Conservation (phyloP, 169 alveolate genomes). For the Eimeria falciformis region DNA sequence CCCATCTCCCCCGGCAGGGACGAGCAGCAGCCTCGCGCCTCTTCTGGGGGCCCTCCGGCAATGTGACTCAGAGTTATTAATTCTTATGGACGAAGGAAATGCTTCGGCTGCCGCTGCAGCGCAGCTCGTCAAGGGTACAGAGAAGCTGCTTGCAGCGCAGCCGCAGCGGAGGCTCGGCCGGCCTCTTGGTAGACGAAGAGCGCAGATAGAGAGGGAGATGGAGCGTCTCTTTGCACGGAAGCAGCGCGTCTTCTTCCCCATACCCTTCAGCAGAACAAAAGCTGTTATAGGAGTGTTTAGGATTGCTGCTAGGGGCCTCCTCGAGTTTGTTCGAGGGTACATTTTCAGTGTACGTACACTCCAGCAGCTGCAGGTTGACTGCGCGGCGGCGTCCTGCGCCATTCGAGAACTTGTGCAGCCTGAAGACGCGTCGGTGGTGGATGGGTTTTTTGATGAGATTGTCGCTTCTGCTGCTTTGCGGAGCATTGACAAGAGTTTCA, state of each 20-base stretch:
- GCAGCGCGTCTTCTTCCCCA: conserved; percentile 36
- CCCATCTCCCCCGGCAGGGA: not conserved
- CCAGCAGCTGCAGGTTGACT: conserved; percentile 80
- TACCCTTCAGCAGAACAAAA: conserved; percentile 75
- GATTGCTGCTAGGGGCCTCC: conserved; percentile 73
- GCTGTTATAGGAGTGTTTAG: conserved; percentile 78
- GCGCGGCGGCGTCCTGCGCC: conserved; percentile 73
- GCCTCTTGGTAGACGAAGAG: conserved; percentile 64
- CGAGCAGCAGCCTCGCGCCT: conserved; percentile 14
- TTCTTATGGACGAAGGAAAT: conserved; percentile 36
- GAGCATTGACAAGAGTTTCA: not conserved
- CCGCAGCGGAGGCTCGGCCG: conserved; percentile 70
- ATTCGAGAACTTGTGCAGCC: conserved; percentile 75
- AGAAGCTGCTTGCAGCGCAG: conserved; percentile 12
- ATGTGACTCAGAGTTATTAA: conserved; percentile 18
- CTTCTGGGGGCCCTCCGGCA: conserved; percentile 43
- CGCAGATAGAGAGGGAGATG: conserved; percentile 72
- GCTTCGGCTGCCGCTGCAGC: conserved; percentile 20
- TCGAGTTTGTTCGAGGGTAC: conserved; percentile 73
- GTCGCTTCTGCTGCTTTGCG: conserved; percentile 67
- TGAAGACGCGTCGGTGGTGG: conserved; percentile 80
- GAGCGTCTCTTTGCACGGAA: conserved; percentile 75
- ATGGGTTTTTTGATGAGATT: conserved; percentile 79
- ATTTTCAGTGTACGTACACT: conserved; percentile 60
- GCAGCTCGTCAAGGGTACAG: not conserved